Percentiles rank a stretch among this genome's conserved stretches.
Evolutionary conservation across 352 stramenopile species (phyloP).

Genomic region (Globisporangium okanoganense): DNA sequence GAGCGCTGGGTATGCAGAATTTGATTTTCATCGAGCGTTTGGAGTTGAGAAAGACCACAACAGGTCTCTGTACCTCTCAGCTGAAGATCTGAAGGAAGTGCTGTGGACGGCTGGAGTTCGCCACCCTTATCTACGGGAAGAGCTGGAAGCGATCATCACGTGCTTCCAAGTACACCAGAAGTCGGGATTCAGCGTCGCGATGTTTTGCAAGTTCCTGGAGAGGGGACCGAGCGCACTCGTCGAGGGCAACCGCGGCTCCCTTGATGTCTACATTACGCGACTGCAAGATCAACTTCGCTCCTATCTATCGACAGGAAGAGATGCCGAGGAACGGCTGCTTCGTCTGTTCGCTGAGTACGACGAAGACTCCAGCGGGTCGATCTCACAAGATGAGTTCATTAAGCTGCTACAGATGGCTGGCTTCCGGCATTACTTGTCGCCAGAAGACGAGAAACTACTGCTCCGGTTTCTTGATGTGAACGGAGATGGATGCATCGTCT

Average conservation of each 20-base stretch:
- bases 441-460: slow-evolving; percentile 60
- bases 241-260: slow-evolving; percentile 24
- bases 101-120: slow-evolving; percentile 58
- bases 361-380: slow-evolving; percentile 41
- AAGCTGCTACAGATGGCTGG: slow-evolving; percentile 61
- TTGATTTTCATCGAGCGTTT: slow-evolving; percentile 49
- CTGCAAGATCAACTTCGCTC: slow-evolving; percentile 53
- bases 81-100: slow-evolving; percentile 68
- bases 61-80: slow-evolving; percentile 35
- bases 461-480: slow-evolving; percentile 71
- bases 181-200: slow-evolving; percentile 40
- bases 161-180: slow-evolving; percentile 45
- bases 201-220: slow-evolving; percentile 55
- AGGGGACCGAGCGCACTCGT: slow-evolving; percentile 50
- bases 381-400: slow-evolving; percentile 63
- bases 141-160: slow-evolving; percentile 49
- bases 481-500: slow-evolving; percentile 55
- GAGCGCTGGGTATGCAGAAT: slow-evolving; percentile 22
- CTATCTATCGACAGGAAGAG: slow-evolving; percentile 55
- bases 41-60: slow-evolving; percentile 32
- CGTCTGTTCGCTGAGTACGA: slow-evolving; percentile 57
- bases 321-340: slow-evolving; percentile 39
- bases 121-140: slow-evolving; percentile 67
- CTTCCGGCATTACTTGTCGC: slow-evolving; percentile 48
- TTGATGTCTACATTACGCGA: slow-evolving; percentile 55